A percentile compares a stretch with the other conserved stretches of the same genome.
These are phyloP conservation scores for Orbilia javanica DNA, from an alignment of 2,329 filamentous ascomycete genomes.

Conservation along the genomic window DNA sequence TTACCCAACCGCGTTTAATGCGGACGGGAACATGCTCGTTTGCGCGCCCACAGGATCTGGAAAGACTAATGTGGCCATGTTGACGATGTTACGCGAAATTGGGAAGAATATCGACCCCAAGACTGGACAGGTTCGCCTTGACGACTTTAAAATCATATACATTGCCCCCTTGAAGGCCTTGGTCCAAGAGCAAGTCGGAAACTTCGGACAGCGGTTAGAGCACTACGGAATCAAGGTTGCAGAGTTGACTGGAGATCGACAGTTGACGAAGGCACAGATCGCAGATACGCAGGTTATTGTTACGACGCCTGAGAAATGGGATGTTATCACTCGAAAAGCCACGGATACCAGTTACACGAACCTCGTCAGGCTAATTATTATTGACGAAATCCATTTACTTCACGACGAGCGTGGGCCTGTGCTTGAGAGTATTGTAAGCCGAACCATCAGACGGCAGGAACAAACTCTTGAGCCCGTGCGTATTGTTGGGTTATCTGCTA, in stretches of 20 bases:
- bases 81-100: conserved; percentile 94
- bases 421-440: conserved; percentile 93
- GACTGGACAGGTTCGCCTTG: conserved; percentile 93
- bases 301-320: conserved; percentile 98
- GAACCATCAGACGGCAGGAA: conserved; percentile 91
- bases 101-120: conserved; percentile 90
- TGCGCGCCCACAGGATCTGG: conserved; percentile 97
- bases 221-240: conserved; percentile 91
- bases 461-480: conserved; percentile 94
- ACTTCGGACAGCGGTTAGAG: conserved; percentile 91
- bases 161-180: conserved; percentile 95
- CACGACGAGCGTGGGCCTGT: conserved; percentile 98
- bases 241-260: conserved; percentile 96
- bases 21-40: conserved; percentile 97
- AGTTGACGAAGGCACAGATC: conserved; percentile 98
- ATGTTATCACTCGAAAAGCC: conserved; percentile 97
- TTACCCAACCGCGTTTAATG: conserved; percentile 88
- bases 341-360: conserved; percentile 97
- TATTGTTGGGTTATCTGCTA: conserved; percentile 91
- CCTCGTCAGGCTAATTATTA: conserved; percentile 93
- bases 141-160: conserved; percentile 98
- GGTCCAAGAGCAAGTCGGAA: conserved; percentile 97
- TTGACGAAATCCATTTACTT: conserved; percentile 96
- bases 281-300: conserved; percentile 98
- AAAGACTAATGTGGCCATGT: conserved; percentile 98